Conservation (phyloP, 108 stramenopile genomes). For the Parietichytrium sp. region DNA sequence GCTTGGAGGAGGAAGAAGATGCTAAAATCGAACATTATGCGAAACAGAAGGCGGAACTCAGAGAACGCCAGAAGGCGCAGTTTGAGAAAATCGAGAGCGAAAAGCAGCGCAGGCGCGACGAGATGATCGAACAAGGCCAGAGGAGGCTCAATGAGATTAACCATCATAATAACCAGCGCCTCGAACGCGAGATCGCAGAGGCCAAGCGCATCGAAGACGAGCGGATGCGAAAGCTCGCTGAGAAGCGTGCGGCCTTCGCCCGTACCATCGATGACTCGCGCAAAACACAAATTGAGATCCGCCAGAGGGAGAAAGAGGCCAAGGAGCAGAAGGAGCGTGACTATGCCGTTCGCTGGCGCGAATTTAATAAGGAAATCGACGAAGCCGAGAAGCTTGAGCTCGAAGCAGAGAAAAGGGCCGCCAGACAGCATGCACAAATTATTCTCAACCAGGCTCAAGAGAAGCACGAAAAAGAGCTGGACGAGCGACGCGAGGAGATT, state of each 20-base stretch:
- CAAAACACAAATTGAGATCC: not conserved
- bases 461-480: constrained; percentile 15
- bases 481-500: not conserved
- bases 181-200: constrained; percentile 16
- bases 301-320: not conserved
- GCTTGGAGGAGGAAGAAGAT: constrained; percentile 16
- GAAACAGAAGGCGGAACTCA: not conserved
- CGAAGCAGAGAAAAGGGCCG: constrained; percentile 13
- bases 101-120: constrained; percentile 19
- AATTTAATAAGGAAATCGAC: not conserved
- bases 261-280: constrained; percentile 33
- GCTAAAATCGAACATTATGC: constrained; percentile 23
- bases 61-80: constrained; percentile 21
- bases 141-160: constrained; percentile 24
- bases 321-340: not conserved
- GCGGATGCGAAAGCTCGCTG: not conserved
- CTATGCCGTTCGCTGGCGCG: not conserved
- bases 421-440: not conserved
- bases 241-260: constrained; percentile 29
- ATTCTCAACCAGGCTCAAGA: constrained; percentile 31
- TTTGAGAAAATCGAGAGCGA: constrained; percentile 12
- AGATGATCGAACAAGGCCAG: constrained; percentile 18
- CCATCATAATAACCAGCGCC: not conserved
- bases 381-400: constrained; percentile 3
- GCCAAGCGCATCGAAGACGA: constrained; percentile 28